A percentile compares a stretch with the other conserved stretches of the same genome.
Conservation (phyloP, 108 stramenopile species). For the Cyclostephanos invisitatus region DNA sequence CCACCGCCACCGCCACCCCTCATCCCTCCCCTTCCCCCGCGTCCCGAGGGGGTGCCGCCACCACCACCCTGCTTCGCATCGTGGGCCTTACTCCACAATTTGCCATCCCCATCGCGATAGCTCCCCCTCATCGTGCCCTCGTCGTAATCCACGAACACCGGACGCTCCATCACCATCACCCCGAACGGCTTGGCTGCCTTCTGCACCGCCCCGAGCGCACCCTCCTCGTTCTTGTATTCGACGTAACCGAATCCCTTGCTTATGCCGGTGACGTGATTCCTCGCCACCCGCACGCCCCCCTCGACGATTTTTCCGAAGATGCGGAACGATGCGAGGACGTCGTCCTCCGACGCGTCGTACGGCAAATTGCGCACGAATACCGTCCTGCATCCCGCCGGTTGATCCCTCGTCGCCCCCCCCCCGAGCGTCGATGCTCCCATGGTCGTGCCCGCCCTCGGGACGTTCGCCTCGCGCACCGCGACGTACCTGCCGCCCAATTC, state of each 20-base stretch:
- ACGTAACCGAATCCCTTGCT: constrained; percentile 85
- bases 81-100: constrained; percentile 65
- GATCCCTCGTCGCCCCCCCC: constrained; percentile 27
- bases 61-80: constrained; percentile 3
- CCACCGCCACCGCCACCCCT: constrained; percentile 1
- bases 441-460: constrained; percentile 45
- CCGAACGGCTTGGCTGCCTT: constrained; percentile 58
- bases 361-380: constrained; percentile 93
- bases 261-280: constrained; percentile 60
- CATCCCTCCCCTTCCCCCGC: not conserved
- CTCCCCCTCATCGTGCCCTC: constrained; percentile 77
- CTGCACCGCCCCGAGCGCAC: constrained; percentile 58
- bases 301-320: constrained; percentile 56
- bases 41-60: constrained; percentile 6
- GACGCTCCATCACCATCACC: constrained; percentile 54
- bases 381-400: constrained; percentile 68
- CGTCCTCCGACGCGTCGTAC: constrained; percentile 85
- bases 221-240: constrained; percentile 66
- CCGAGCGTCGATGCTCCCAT: constrained; percentile 18
- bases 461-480: constrained; percentile 71
- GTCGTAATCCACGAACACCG: constrained; percentile 75
- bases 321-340: constrained; percentile 67
- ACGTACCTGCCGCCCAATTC: constrained; percentile 84
- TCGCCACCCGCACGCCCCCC: constrained; percentile 73
- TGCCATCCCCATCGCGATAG: constrained; percentile 63